Percentiles rank a stretch among this genome's conserved stretches.
Evolutionary conservation across 352 stramenopile species (phyloP).

Genomic region (Phytopythium helicoides): DNA sequence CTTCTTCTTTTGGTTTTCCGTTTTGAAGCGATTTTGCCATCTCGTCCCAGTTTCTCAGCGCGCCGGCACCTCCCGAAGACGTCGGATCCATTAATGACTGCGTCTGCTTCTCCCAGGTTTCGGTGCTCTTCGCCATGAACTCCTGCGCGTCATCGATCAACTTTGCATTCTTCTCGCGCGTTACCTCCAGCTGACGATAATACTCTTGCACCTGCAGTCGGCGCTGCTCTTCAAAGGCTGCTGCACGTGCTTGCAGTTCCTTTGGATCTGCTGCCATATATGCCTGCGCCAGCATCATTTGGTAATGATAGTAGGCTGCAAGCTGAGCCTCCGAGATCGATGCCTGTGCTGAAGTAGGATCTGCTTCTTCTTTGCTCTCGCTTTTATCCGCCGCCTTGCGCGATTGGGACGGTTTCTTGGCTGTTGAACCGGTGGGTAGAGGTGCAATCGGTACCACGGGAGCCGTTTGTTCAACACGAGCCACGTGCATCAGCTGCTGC

Average conservation of each 20-base stretch:
- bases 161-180: slow-evolving; percentile 51
- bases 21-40: slow-evolving; percentile 8
- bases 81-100: slow-evolving; percentile 1
- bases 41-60: slow-evolving; percentile 29
- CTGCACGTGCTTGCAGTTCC: slow-evolving; percentile 56
- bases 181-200: slow-evolving; percentile 42
- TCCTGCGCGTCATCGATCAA: slow-evolving; percentile 42
- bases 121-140: slow-evolving; percentile 36
- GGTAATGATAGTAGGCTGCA: slow-evolving; percentile 54
- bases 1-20: neutral
- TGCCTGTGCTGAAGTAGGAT: slow-evolving; percentile 41
- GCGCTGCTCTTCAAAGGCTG: slow-evolving; percentile 49
- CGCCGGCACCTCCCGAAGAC: slow-evolving; percentile 22
- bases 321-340: neutral
- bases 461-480: slow-evolving; percentile 2
- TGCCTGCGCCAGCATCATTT: slow-evolving; percentile 48
- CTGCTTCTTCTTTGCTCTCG: slow-evolving; percentile 43
- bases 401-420: too few relatives aligned
- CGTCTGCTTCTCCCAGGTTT: slow-evolving; percentile 45
- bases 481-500: slow-evolving; percentile 35
- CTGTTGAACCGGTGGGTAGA: neutral
- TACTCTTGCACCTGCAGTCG: slow-evolving; percentile 57
- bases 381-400: neutral
- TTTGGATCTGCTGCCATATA: slow-evolving; percentile 54
- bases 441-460: neutral